Conservation (phyloP, 768 basidiomycete genomes). For the Calocybe indica region DNA sequence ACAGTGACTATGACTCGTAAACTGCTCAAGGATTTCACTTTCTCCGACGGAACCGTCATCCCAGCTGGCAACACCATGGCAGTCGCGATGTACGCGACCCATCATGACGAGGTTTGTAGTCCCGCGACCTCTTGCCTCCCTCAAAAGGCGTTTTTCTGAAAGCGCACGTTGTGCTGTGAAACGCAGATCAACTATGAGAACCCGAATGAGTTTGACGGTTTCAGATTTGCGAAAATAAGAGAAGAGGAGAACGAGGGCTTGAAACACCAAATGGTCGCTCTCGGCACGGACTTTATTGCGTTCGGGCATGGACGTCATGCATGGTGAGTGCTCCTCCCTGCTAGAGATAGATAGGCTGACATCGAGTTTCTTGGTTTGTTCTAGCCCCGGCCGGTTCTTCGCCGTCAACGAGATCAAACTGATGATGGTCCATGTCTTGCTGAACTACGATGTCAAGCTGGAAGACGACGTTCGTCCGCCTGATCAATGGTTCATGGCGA, state of each 20-base stretch:
- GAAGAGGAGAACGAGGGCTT: slow-evolving; percentile 23
- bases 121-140: neutral
- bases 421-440: slow-evolving; percentile 23
- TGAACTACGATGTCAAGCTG: slow-evolving; percentile 29
- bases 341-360: neutral
- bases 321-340: slow-evolving; percentile 10
- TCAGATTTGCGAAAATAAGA: slow-evolving; percentile 38
- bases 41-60: slow-evolving; percentile 17
- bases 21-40: slow-evolving; percentile 16
- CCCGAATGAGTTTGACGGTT: slow-evolving; percentile 36
- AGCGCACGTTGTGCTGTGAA: neutral
- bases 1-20: slow-evolving; percentile 18
- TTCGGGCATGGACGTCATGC: slow-evolving; percentile 31
- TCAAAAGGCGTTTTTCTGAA: neutral
- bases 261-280: slow-evolving; percentile 28
- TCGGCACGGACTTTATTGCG: slow-evolving; percentile 22
- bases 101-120: slow-evolving; percentile 6
- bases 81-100: slow-evolving; percentile 15
- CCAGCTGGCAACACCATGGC: slow-evolving; percentile 18
- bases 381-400: slow-evolving; percentile 28
- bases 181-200: slow-evolving; percentile 31
- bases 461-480: slow-evolving; percentile 12
- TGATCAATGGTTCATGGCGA: slow-evolving; percentile 10
- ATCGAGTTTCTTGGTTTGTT: neutral
- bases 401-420: slow-evolving; percentile 26